These are phyloP conservation scores for Stylosanthes scabra DNA, from an alignment of 331 rosid genomes.

Conservation along the genomic window DNA sequence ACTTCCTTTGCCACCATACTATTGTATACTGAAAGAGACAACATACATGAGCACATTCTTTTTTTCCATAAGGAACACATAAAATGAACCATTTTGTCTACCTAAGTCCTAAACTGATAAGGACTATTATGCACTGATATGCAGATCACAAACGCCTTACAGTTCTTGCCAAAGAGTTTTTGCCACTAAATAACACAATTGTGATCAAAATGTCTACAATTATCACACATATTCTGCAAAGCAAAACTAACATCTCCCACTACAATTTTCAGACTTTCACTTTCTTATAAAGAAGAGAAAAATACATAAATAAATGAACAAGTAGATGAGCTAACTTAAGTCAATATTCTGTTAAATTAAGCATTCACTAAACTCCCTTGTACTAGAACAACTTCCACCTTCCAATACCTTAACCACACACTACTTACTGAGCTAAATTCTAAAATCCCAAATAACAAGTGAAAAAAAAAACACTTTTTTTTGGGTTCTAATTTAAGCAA, in stretches of 20 bases:
- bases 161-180: not conserved
- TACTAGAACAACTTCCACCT: not conserved
- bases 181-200: not conserved
- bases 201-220: conserved; percentile 3
- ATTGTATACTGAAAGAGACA: not conserved
- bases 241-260: not conserved
- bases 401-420: not conserved
- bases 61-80: conserved; percentile 3
- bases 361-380: not conserved
- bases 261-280: not conserved
- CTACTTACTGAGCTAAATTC: not conserved
- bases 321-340: conserved; percentile 10
- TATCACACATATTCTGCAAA: not conserved
- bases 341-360: not conserved
- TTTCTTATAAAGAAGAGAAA: not conserved
- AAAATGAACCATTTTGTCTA: not conserved
- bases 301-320: not conserved
- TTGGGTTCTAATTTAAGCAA: too few relatives aligned
- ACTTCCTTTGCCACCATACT: not conserved
- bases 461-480: too few relatives aligned
- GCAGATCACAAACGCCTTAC: not conserved
- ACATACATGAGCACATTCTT: not conserved
- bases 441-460: not conserved
- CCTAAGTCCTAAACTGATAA: not conserved
- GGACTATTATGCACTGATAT: not conserved